These are phyloP conservation scores for Suillus sp. DNA, from an alignment of 768 basidiomycete species.

Conservation along the genomic window DNA sequence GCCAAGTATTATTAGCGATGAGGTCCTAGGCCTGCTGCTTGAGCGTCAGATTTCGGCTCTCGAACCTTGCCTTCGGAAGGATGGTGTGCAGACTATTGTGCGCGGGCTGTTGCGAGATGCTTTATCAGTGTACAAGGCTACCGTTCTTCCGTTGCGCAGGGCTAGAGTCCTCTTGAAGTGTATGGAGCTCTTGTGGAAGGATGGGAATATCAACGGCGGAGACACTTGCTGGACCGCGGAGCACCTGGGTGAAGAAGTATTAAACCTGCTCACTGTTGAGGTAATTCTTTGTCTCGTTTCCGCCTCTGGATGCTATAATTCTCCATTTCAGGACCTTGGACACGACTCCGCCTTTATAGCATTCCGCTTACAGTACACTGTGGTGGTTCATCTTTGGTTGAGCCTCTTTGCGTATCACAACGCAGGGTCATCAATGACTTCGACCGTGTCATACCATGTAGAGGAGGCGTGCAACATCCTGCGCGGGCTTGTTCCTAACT, in stretches of 20 bases:
- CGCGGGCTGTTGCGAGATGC: conserved; percentile 49
- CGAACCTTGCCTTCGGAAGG: conserved; percentile 58
- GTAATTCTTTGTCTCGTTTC: conserved; percentile 31
- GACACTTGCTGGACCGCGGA: conserved; percentile 35
- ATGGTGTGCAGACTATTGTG: conserved; percentile 47
- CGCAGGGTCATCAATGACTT: conserved; percentile 44
- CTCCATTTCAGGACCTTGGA: conserved; percentile 29
- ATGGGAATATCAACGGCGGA: conserved; percentile 25
- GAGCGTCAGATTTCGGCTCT: conserved; percentile 63
- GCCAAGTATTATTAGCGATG: conserved; percentile 7
- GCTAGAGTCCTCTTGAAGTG: conserved; percentile 56
- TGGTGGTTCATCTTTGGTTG: conserved; percentile 64
- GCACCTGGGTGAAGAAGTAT: conserved; percentile 43
- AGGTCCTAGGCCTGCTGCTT: conserved; percentile 55
- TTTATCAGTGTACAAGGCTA: conserved; percentile 48
- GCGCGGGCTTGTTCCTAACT: conserved; percentile 35
- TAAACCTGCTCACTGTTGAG: conserved; percentile 41
- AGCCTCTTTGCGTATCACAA: conserved; percentile 70
- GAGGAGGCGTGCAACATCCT: conserved; percentile 56
- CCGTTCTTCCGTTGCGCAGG: conserved; percentile 56
- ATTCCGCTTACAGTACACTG: conserved; percentile 50
- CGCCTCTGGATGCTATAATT: background rate
- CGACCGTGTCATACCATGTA: conserved; percentile 51
- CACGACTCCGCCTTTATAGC: conserved; percentile 30
- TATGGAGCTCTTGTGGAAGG: conserved; percentile 48